Evolutionary conservation across 768 basidiomycete genomes (phyloP).

Genomic region (Psilocybe cyanescens): DNA sequence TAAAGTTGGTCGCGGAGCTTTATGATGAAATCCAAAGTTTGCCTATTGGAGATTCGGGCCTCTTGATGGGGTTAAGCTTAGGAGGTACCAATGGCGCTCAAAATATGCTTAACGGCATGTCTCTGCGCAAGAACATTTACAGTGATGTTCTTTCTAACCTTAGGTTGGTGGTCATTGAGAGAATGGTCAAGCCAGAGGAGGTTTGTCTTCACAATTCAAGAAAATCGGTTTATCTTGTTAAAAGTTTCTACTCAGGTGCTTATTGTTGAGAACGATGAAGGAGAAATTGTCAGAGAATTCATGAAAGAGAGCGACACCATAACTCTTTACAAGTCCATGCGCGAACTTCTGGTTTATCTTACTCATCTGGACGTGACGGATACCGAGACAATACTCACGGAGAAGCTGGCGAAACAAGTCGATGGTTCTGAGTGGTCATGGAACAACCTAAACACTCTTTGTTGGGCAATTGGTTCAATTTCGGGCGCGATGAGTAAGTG

Average conservation of each 20-base stretch:
- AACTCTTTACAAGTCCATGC: conserved; percentile 98
- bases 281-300: conserved; percentile 98
- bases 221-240: not conserved
- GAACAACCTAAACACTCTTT: conserved; percentile 98
- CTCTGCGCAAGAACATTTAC: conserved; percentile 92
- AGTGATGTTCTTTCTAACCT: conserved; percentile 94
- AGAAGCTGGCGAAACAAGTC: conserved; percentile 96
- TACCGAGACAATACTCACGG: conserved; percentile 96
- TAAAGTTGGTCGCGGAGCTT: conserved; percentile 92
- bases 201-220: conserved; percentile 42
- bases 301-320: conserved; percentile 99
- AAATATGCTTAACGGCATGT: conserved; percentile 76
- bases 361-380: conserved; percentile 96
- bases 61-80: conserved; percentile 89
- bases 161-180: conserved; percentile 93
- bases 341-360: conserved; percentile 95
- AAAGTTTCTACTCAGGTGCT: conserved; percentile 64
- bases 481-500: conserved; percentile 97
- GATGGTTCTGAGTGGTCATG: conserved; percentile 99
- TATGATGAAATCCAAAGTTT: conserved; percentile 96
- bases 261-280: conserved; percentile 99
- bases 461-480: conserved; percentile 99
- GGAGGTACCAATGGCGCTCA: conserved; percentile 66
- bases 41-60: conserved; percentile 83
- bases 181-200: conserved; percentile 99